Evolutionary conservation across 1,284 basidiomycete genomes (phyloP).

Genomic region (Papiliotrema fonsecae): DNA sequence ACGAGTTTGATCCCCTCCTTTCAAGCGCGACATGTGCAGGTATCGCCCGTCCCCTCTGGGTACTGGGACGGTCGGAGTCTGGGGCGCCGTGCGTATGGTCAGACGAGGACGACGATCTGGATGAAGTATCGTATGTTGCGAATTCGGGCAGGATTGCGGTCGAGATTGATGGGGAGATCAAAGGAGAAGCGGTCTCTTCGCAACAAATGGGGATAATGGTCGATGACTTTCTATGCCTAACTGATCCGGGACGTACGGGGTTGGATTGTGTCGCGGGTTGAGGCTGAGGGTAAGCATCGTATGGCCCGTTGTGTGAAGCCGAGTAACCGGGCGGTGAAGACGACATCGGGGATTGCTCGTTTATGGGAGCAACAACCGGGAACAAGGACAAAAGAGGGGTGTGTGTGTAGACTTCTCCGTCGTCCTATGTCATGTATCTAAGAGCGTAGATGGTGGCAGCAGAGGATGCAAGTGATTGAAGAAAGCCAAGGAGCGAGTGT

Average conservation of each 20-base stretch:
- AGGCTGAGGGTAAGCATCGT: neutral
- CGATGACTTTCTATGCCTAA: constrained; percentile 4
- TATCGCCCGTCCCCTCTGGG: too few relatives aligned
- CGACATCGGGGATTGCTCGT: neutral
- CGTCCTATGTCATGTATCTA: too few relatives aligned
- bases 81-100: neutral
- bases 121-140: neutral
- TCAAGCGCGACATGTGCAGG: neutral
- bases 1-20: constrained; percentile 5
- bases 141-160: neutral
- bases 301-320: neutral
- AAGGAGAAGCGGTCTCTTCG: neutral
- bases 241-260: neutral
- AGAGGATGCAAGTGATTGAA: too few relatives aligned
- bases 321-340: neutral
- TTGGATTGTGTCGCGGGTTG: too few relatives aligned
- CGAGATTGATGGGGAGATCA: neutral
- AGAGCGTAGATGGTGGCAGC: too few relatives aligned
- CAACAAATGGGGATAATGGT: constrained; percentile 2
- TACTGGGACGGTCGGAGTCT: neutral
- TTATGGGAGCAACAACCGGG: too few relatives aligned
- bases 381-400: too few relatives aligned
- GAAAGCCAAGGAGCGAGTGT: too few relatives aligned
- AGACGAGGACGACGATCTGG: neutral
- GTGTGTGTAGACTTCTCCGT: too few relatives aligned